Evolutionary conservation across 306 rosid species (phyloP), one percentile per base, ranked within the genome.

Genomic region (Cyclanthera cordifolia): DNA sequence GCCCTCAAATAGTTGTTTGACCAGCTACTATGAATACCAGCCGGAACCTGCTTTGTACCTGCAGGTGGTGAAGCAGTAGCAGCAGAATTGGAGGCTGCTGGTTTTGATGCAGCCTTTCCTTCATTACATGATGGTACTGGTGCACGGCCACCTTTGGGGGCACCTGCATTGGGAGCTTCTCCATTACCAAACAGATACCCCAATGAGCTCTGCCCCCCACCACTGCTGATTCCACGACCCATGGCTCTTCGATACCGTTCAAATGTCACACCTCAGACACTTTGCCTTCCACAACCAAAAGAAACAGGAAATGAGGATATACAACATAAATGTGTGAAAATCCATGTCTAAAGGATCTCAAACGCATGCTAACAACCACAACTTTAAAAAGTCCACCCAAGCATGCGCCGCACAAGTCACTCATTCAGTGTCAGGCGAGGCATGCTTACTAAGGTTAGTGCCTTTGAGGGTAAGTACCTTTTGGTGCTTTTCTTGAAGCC

Each of bases 191-290:
- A 93, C 78, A 93, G 95, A 82, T 93, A 93, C n/a, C 90, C 93
- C 87, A 93, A 75, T 8, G 98, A 93, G 83, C 98, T 93, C 81
- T 89, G 96, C 61, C 98, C 98, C 53, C 98, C 98, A 70, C 98
- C 98, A 20, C 95, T 83, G 89, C 98, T 93, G 77, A 81, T 86
- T 78, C 98, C 98, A 73, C 98, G 98, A 70, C 98, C 98, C 98
- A 93, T 93, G 70, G 72, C 54, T 85, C 78, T 77, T 78, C 72
- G 72, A 67, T 65, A 74, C 58, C 60, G 60, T 76, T 58, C 59
- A 68, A 50, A 68, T 75, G 73, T 71, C 7, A 66, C 61, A 39
- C 59, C 76, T 71, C 54, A 25, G 65, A 64, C 53, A 60, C 50
- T 79, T 79, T 16, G 63, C 68, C 61, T 74, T 69, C 55, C 81